Base-by-base conservation (phyloP, 176 grass and related monocot species). In the Ananas comosus region DNA sequence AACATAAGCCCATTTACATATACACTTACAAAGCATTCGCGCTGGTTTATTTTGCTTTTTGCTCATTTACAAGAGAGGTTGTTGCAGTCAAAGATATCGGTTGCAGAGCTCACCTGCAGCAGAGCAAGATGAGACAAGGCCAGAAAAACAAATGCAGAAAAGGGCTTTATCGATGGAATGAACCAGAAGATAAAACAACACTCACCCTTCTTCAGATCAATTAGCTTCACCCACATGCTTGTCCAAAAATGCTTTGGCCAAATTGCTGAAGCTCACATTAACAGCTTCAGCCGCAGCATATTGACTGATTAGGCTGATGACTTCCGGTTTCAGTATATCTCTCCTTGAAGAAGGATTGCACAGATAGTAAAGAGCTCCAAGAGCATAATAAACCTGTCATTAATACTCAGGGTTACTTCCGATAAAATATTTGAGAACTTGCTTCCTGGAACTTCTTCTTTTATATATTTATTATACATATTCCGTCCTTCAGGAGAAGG, bases 261-360 rank as follows among this genome's bases (percentile, higher is more conserved):
- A 69, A 82, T 95, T 95, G 79, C 81, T 90, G 72, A 85, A 87
- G 59, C 69, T 84, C 49, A 57, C 63, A 47, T 82, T 87, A 25
- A 72, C 19, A 51, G 68, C 47, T 78, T 81, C 81, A 71, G 87
- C 80, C 18, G 69, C 74, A 56, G 91, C 81, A 80, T 85, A 85
- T 42, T 81, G 76, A 66, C 72, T 82, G 66, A 90, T 80, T 3
- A 77, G 69, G 51, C 33, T 77, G 28, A 86, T 27, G 17, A 87
- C 75, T 54, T 90, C 78, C n/a, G 91, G 87, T 78, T 95, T 90
- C 76, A 90, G n/a, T 42, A 90, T 90, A 12, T 95, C 83, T 63
- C 82, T 95, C 68, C 87, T 87, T 50, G 91, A 83, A 0, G 48
- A 85, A 13, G 81, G 21, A 78, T 77, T 58, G 2, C 78, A 74